Percentiles rank a stretch among this genome's conserved stretches.
Evolutionary conservation across 441 rosid genomes (phyloP).

Genomic region (Arabidopsis lyrata): DNA sequence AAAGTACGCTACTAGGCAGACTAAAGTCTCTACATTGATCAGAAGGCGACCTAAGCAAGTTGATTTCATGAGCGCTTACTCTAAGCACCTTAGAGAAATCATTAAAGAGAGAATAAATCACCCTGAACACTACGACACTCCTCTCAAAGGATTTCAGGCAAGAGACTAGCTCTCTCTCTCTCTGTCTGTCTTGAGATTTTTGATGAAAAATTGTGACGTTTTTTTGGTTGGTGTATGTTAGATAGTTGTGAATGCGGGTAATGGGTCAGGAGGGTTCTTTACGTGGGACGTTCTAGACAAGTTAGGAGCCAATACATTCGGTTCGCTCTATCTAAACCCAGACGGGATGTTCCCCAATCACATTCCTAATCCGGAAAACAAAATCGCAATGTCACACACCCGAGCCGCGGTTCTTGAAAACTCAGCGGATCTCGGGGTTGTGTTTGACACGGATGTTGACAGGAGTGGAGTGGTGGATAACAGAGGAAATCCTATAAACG

Average conservation of each 20-base stretch:
- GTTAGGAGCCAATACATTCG: slow-evolving; percentile 90
- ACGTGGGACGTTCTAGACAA: slow-evolving; percentile 88
- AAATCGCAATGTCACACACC: slow-evolving; percentile 82
- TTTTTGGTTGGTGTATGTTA: slow-evolving; percentile 42
- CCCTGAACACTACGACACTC: slow-evolving; percentile 73
- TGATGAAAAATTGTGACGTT: not conserved
- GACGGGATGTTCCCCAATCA: slow-evolving; percentile 96
- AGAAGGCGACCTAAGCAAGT: slow-evolving; percentile 54
- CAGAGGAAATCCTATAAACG: slow-evolving; percentile 81
- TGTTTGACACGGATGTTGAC: slow-evolving; percentile 94
- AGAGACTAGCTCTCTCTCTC: slow-evolving; percentile 17
- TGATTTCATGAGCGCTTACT: slow-evolving; percentile 75
- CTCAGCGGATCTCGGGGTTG: slow-evolving; percentile 89
- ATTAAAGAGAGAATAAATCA: slow-evolving; percentile 84
- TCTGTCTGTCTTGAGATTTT: not conserved
- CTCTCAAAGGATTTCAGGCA: slow-evolving; percentile 80
- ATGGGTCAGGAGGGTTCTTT: slow-evolving; percentile 95
- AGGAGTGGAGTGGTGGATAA: slow-evolving; percentile 89
- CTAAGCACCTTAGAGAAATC: slow-evolving; percentile 69
- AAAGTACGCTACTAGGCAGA: slow-evolving; percentile 71
- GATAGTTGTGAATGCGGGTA: slow-evolving; percentile 94
- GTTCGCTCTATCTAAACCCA: slow-evolving; percentile 82
- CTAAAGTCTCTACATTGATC: slow-evolving; percentile 68
- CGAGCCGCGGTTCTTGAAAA: slow-evolving; percentile 75
- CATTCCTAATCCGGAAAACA: slow-evolving; percentile 92